These are phyloP conservation scores for Aureobasidium melanogenum DNA, from an alignment of 2,329 filamentous ascomycete genomes.

Conservation along the genomic window DNA sequence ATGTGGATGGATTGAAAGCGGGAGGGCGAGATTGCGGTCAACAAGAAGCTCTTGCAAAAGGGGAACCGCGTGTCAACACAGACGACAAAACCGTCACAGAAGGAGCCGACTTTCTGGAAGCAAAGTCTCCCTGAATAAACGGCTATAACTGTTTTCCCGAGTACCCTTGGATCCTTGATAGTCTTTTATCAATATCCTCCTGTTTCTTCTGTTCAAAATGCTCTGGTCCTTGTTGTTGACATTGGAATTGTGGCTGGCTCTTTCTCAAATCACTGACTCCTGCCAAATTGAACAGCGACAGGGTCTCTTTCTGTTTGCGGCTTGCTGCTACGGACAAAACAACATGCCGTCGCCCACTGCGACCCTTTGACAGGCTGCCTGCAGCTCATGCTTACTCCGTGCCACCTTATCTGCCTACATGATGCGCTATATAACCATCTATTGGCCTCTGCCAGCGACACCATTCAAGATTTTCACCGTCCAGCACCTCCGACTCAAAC, in stretches of 20 bases:
- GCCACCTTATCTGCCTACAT: neutral
- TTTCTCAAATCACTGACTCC: neutral
- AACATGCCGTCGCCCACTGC: neutral
- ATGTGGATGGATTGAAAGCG: neutral
- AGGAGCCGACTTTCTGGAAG: constrained; percentile 3
- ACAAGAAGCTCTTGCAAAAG: constrained; percentile 7
- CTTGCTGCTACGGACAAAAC: neutral
- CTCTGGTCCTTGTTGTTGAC: neutral
- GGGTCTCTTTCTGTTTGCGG: neutral
- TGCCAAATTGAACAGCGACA: neutral
- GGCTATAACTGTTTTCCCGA: neutral
- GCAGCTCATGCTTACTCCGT: neutral
- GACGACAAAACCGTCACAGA: neutral
- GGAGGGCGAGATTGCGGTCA: constrained; percentile 10
- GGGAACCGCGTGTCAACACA: constrained; percentile 10
- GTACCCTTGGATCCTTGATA: no score
- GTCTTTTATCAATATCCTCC: no score
- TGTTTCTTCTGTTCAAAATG: neutral
- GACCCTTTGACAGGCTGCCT: neutral
- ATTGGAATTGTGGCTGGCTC: neutral
- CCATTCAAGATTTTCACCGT: neutral
- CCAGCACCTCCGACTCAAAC: neutral
- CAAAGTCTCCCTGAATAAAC: neutral
- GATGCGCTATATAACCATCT: neutral
- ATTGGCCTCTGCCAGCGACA: neutral